phyloP scores from a whole-genome alignment of 2,329 filamentous ascomycete genomes.

The Dryadomyces sulphureus region DNA sequence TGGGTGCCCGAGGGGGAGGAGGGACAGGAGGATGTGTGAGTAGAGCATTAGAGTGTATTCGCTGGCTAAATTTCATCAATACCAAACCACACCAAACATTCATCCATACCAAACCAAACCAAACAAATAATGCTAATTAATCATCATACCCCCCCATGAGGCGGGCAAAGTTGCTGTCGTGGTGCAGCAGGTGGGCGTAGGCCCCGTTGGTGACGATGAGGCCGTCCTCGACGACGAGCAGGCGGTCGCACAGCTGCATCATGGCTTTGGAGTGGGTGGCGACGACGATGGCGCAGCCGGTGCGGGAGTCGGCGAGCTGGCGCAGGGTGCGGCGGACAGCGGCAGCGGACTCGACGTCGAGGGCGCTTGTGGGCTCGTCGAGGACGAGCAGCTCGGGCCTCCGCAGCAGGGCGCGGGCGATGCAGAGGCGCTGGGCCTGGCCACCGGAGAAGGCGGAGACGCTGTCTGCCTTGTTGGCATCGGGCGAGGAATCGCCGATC shows the following conservation, averaged over 20 bases:
- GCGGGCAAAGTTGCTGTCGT: slow-evolving; percentile 29
- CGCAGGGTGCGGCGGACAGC: slow-evolving; percentile 35
- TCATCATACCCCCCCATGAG: slow-evolving; percentile 22
- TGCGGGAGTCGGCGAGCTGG: not conserved
- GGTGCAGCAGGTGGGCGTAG: slow-evolving; percentile 40
- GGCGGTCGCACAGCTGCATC: slow-evolving; percentile 65
- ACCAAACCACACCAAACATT: slow-evolving; percentile 19
- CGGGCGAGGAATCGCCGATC: slow-evolving; percentile 45
- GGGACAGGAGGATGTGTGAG: too few species aligned
- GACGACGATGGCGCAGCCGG: slow-evolving; percentile 47
- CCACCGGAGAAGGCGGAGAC: slow-evolving; percentile 56
- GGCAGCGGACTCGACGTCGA: slow-evolving; percentile 56
- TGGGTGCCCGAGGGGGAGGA: slow-evolving; percentile 63
- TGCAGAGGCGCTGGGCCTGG: slow-evolving; percentile 67
- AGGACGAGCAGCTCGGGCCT: slow-evolving; percentile 60
- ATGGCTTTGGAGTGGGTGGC: slow-evolving; percentile 74
- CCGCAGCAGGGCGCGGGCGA: slow-evolving; percentile 64
- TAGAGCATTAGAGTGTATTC: too few species aligned
- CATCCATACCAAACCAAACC: not conserved
- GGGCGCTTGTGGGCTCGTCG: slow-evolving; percentile 73
- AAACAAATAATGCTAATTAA: not conserved
- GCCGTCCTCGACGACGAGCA: slow-evolving; percentile 58
- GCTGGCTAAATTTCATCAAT: too few species aligned
- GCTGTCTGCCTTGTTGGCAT: not conserved
- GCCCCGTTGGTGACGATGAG: slow-evolving; percentile 51